Evolutionary conservation across 2,329 filamentous ascomycete species (phyloP), one percentile per base, ranked within the genome.

Genomic region (Diaporthe aspalathi): DNA sequence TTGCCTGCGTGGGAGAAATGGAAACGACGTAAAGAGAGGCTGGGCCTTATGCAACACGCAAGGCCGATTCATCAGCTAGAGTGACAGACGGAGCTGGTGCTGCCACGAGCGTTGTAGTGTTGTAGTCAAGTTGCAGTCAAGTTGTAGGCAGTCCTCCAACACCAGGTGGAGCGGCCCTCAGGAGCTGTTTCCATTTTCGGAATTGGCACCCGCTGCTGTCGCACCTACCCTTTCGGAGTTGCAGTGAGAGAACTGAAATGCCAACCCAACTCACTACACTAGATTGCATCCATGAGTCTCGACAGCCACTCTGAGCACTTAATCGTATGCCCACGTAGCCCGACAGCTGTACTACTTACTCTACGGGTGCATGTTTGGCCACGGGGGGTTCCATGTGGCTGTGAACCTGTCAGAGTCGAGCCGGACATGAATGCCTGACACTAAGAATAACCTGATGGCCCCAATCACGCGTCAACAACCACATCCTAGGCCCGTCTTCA

Each of bases 161-260:
- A 27, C 8, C 35, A 49, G 60, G 47, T 70, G 70, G 43, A 50
- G 45, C 43, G 20, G 63, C 14, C n/a, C 32, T 68, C 60, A 72
- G 63, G 70, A 63, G 54, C 54, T 22, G 53, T 57, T 72, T 67
- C 71, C 68, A 47, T 54, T 63, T 70, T 68, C 49, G 71, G 71
- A 62, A 43, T 24, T 12, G 32, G 40, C 40, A 52, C 50, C 35
- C 38, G 24, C 32, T 35, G 32, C 32, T 35, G 5, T 47, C 17
- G 38, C 49, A 54, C 65, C 66, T 68, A 20, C 52, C 40, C 43
- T 60, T 52, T 53, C 49, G 20, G 40, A 22, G 3, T 20, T 24
- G 45, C n/a, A 65, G n/a, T 50, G 29, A 32, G 45, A 65, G 29
- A 20, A 38, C 60, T 65, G 45, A 45, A 65, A 50, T 65, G n/a